These are phyloP conservation scores for Pythium folliculosum DNA, from an alignment of 352 stramenopile species.

Conservation along the genomic window DNA sequence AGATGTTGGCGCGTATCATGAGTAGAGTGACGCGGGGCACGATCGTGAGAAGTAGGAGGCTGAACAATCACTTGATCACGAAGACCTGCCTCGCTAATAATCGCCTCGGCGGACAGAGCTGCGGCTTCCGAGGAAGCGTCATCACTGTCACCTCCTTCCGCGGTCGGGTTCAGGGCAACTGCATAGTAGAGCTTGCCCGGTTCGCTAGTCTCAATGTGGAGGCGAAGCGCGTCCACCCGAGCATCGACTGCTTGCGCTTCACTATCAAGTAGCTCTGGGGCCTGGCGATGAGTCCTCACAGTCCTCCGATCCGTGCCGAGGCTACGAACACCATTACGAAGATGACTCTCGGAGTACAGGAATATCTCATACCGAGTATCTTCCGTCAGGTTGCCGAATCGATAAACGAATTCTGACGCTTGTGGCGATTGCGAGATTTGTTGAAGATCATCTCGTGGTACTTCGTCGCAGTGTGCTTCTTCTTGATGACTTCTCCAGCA, in stretches of 20 bases:
- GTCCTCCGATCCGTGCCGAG: slow-evolving; percentile 7
- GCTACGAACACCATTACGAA: slow-evolving; percentile 60
- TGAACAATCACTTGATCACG: background rate
- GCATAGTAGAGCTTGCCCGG: slow-evolving; percentile 54
- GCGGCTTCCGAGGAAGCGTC: background rate
- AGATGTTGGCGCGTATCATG: background rate
- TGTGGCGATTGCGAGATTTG: slow-evolving; percentile 12
- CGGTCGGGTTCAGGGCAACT: slow-evolving; percentile 13
- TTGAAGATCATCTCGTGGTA: slow-evolving; percentile 36
- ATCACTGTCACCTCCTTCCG: background rate
- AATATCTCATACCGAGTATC: slow-evolving; percentile 43
- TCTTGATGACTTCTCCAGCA: slow-evolving; percentile 29
- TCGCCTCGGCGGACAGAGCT: slow-evolving; percentile 5
- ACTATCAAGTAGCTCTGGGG: slow-evolving; percentile 33
- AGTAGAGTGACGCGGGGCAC: slow-evolving; percentile 2
- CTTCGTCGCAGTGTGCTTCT: slow-evolving; percentile 32
- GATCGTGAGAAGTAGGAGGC: slow-evolving; percentile 24
- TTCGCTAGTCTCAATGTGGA: slow-evolving; percentile 29
- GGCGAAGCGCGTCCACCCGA: slow-evolving; percentile 37
- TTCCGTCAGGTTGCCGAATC: slow-evolving; percentile 56
- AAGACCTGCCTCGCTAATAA: slow-evolving; percentile 15
- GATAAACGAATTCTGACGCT: slow-evolving; percentile 38
- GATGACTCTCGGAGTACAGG: slow-evolving; percentile 58
- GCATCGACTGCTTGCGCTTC: slow-evolving; percentile 32
- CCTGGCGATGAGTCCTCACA: slow-evolving; percentile 49